These are phyloP conservation scores for Aspergillus melleus DNA, from an alignment of 2,329 filamentous ascomycete species.

Conservation along the genomic window DNA sequence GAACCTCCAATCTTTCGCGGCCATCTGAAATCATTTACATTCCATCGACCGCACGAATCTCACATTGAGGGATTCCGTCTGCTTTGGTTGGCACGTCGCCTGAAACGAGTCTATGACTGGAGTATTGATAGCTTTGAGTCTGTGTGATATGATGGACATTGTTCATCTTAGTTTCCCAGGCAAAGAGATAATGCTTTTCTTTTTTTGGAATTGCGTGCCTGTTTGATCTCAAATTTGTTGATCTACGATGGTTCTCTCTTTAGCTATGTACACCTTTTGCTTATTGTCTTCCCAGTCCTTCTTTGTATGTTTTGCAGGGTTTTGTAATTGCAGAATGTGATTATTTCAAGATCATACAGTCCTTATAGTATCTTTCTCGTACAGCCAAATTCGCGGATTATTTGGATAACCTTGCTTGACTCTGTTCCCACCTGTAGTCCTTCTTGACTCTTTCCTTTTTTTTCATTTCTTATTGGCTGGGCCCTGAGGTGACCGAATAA, in stretches of 20 bases:
- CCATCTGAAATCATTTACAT: neutral
- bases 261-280: no score
- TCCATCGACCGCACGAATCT: slow-evolving; percentile 10
- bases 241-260: no score
- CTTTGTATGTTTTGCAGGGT: no score
- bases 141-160: no score
- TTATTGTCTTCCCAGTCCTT: no score
- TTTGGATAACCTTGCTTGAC: neutral
- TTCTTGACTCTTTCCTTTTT: neutral
- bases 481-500: neutral
- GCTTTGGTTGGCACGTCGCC: neutral
- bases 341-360: no score
- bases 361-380: no score
- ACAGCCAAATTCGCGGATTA: neutral
- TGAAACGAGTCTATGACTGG: neutral
- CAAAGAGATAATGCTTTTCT: no score
- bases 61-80: slow-evolving; percentile 10
- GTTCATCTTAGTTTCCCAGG: no score
- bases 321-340: no score
- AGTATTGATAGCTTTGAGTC: neutral
- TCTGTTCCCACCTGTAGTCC: neutral
- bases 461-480: neutral
- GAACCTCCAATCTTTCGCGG: slow-evolving; percentile 6
- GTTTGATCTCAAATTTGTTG: no score
- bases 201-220: no score